A percentile compares a stretch with the other conserved stretches of the same genome.
Conservation (phyloP, 2,329 filamentous ascomycete genomes). For the Endoconidiophora polonica region DNA sequence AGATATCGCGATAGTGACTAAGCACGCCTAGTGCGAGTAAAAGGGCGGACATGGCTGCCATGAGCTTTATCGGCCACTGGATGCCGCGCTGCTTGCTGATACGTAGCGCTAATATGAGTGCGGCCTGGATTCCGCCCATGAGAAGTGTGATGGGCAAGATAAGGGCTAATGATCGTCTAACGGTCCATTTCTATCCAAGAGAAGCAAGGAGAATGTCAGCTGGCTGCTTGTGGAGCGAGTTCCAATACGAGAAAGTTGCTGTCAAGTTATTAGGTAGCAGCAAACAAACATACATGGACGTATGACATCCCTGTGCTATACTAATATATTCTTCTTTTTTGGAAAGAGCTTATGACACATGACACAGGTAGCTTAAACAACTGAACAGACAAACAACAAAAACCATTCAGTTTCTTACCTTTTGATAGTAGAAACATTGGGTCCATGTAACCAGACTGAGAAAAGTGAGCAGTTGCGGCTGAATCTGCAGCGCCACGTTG, state of each 20-base stretch:
- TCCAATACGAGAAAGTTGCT: neutral
- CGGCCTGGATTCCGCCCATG: conserved; percentile 43
- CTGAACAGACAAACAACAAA: neutral
- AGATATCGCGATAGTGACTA: conserved; percentile 55
- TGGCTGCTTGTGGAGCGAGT: no score
- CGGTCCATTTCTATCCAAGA: conserved; percentile 31
- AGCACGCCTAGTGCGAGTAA: conserved; percentile 50
- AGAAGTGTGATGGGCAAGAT: conserved; percentile 33
- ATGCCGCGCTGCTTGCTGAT: conserved; percentile 26
- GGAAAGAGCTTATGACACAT: neutral
- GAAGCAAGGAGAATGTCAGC: no score
- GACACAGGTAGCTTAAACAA: neutral
- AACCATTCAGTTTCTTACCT: conserved; percentile 17
- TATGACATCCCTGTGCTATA: neutral
- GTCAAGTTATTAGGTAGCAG: neutral
- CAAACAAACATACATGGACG: neutral
- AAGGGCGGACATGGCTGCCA: conserved; percentile 47
- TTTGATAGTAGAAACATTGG: conserved; percentile 27
- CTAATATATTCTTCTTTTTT: neutral
- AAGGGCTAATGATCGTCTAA: conserved; percentile 30
- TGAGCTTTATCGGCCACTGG: conserved; percentile 46
- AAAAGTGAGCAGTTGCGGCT: conserved; percentile 27
- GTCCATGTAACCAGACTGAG: conserved; percentile 28
- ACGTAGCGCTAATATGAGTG: conserved; percentile 39
- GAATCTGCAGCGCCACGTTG: conserved; percentile 26